Conservation (phyloP, 1,284 basidiomycete species). For the Irpex lacteus region DNA sequence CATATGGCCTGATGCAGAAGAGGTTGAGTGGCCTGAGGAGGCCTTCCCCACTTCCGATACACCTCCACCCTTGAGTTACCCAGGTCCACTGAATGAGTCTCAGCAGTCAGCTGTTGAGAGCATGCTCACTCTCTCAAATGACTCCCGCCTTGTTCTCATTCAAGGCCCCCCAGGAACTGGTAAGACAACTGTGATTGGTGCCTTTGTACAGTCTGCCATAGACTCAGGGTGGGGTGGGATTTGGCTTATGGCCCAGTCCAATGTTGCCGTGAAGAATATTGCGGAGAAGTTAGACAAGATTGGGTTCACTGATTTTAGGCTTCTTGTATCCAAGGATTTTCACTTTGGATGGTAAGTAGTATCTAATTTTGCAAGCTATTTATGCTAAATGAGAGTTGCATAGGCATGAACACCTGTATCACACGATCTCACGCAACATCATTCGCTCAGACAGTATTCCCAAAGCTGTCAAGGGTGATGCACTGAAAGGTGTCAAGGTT, state of each 20-base stretch:
- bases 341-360: constrained; percentile 55
- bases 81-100: constrained; percentile 46
- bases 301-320: constrained; percentile 45
- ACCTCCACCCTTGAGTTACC: constrained; percentile 16
- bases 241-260: constrained; percentile 72
- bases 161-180: constrained; percentile 57
- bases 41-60: constrained; percentile 15
- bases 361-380: constrained; percentile 4
- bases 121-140: constrained; percentile 45
- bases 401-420: constrained; percentile 77
- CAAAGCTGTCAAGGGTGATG: constrained; percentile 6
- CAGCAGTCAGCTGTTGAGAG: constrained; percentile 49
- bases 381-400: constrained; percentile 3
- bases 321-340: constrained; percentile 60
- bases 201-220: constrained; percentile 44
- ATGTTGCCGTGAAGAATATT: constrained; percentile 69
- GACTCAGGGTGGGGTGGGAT: constrained; percentile 43
- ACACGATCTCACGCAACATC: constrained; percentile 37
- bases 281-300: constrained; percentile 53
- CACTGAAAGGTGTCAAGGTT: constrained; percentile 43
- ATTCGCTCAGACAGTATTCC: constrained; percentile 50
- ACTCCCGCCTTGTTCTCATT: constrained; percentile 43
- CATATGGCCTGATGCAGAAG: constrained; percentile 31
- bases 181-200: constrained; percentile 47
- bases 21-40: constrained; percentile 27